Base-by-base conservation (phyloP, 805 yeast species). In the Myxozyma udenii region DNA sequence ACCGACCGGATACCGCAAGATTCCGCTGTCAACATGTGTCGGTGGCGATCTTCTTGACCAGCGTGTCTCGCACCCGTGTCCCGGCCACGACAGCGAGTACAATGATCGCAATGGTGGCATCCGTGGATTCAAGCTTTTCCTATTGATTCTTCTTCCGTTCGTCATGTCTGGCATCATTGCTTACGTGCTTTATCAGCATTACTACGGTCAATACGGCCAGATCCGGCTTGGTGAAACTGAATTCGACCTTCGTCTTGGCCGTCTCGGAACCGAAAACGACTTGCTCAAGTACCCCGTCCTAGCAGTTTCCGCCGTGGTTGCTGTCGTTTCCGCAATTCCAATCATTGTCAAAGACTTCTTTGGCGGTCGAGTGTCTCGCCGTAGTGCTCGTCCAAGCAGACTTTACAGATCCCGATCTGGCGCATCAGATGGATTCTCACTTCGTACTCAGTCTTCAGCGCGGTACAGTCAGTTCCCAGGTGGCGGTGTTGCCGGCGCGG, bases 1-100 rank as follows among this genome's bases (percentile, higher is more conserved):
- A 60, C 88, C 96, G 14, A 89, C 98, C 0, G 98, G 98, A 0
- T 93, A 93, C 68, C 80, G 98, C 66, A 81, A 80, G 62, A 78
- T 90, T 24, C 93, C 96, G 1, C 66, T 86, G 50, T 83, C 93
- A 11, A 87, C 96, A 0, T 93, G 98, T 72, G 76, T 72, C 40
- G 95, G 88, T 21, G 98, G 98, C 2, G 68, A 79, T 49, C 74
- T 76, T 51, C 76, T 87, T 46, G 97, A 87, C 64, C 74, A 77
- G 35, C 78, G 81, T 67, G 75, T 71, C 18, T 74, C 85, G 2
- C 75, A 71, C 48, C 79, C 97, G 5, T 93, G 98, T 68, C 97
- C 98, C 3, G 98, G 98, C 1, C 86, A 82, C 62, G 81, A 83
- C 55, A 68, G 71, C 9, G 83, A 87, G 60, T 89, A 80, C 64